Conservation (phyloP, 441 rosid genomes). For the Pelargonium fulgidum region DNA sequence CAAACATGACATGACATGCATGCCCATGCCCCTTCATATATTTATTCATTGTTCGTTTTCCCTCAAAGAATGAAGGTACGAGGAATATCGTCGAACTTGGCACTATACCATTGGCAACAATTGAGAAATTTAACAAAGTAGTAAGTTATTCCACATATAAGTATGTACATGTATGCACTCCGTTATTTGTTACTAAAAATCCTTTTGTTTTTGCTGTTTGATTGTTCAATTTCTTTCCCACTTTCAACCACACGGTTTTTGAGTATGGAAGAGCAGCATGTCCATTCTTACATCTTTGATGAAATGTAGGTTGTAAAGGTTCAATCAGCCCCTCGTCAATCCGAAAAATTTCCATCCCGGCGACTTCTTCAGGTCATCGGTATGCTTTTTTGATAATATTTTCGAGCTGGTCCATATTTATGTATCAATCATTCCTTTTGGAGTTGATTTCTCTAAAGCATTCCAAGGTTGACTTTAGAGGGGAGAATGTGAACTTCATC, state of each 20-base stretch:
- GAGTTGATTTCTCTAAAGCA: too few relatives aligned
- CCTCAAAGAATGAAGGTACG: slow-evolving; percentile 70
- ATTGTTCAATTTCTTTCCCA: neutral
- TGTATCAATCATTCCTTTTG: neutral
- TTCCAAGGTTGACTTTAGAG: too few relatives aligned
- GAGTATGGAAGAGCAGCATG: slow-evolving; percentile 3
- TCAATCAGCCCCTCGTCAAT: slow-evolving; percentile 64
- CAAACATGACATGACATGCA: neutral
- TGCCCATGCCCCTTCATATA: slow-evolving; percentile 4
- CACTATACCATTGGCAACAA: slow-evolving; percentile 71
- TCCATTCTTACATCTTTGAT: slow-evolving; percentile 8
- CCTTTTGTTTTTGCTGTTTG: neutral
- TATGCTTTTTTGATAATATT: slow-evolving; percentile 28
- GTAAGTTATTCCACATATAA: slow-evolving; percentile 34
- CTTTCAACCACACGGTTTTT: neutral
- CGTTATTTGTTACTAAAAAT: neutral
- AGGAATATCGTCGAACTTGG: slow-evolving; percentile 69
- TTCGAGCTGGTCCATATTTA: neutral
- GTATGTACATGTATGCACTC: neutral
- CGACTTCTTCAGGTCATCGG: slow-evolving; percentile 91
- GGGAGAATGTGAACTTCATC: too few relatives aligned
- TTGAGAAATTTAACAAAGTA: slow-evolving; percentile 86
- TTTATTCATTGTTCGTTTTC: slow-evolving; percentile 16
- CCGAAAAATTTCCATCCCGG: slow-evolving; percentile 51
- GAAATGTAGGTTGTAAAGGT: slow-evolving; percentile 50